Conservation (phyloP, 345 rosid species). For the Streptanthus diversifolius region DNA sequence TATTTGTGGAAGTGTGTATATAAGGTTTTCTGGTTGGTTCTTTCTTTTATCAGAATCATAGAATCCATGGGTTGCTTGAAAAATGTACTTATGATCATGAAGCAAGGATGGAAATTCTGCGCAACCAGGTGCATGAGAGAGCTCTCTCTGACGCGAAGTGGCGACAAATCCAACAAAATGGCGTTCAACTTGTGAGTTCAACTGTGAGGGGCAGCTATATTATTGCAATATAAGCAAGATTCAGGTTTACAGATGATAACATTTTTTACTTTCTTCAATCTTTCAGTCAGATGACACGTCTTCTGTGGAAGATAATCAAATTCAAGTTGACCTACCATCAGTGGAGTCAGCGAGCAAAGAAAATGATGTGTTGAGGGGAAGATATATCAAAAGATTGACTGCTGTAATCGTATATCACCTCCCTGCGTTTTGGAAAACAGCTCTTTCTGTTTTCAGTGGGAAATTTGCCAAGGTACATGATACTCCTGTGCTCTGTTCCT, state of each 20-base stretch:
- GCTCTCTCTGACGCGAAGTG: conserved; percentile 84
- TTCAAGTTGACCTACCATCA: conserved; percentile 50
- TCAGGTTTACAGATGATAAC: conserved; percentile 10
- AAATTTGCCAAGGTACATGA: conserved; percentile 84
- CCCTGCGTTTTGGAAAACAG: conserved; percentile 92
- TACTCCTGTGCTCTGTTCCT: not conserved
- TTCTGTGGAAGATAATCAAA: conserved; percentile 39
- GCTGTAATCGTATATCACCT: conserved; percentile 76
- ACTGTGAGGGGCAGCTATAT: not conserved
- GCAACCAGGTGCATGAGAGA: conserved; percentile 59
- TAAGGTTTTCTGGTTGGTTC: conserved; percentile 15
- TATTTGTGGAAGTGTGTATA: not conserved
- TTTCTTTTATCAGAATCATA: conserved; percentile 58
- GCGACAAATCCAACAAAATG: conserved; percentile 80
- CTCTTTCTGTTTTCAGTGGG: conserved; percentile 85
- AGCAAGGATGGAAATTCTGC: conserved; percentile 73
- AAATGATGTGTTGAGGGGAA: conserved; percentile 78
- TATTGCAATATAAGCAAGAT: not conserved
- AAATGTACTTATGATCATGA: conserved; percentile 89
- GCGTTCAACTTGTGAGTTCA: conserved; percentile 54
- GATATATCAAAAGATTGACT: conserved; percentile 73
- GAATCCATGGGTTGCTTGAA: conserved; percentile 90
- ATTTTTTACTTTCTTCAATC: conserved; percentile 11
- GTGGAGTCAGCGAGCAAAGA: conserved; percentile 59
- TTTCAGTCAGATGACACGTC: conserved; percentile 53